These are phyloP conservation scores for Lepidopterella palustris DNA, from an alignment of 495 filamentous ascomycete genomes.

Conservation along the genomic window DNA sequence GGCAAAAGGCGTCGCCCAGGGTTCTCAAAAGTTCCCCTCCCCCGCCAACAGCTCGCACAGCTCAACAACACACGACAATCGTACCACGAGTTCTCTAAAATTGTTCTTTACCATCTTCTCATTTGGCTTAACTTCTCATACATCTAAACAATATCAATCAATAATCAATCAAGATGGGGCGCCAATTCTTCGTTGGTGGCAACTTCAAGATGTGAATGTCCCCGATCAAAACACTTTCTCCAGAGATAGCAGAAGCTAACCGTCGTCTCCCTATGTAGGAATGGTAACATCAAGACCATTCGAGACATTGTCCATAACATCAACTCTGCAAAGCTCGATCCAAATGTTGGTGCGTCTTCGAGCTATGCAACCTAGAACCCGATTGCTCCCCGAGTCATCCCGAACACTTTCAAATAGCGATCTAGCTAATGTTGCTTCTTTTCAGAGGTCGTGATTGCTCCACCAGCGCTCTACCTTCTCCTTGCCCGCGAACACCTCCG, in stretches of 20 bases:
- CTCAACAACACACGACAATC: constrained; percentile 1
- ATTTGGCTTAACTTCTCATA: neutral
- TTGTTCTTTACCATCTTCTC: neutral
- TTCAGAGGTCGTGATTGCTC: constrained; percentile 87
- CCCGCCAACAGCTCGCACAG: neutral
- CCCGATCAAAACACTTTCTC: constrained; percentile 7
- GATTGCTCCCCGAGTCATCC: neutral
- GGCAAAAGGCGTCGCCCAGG: no score
- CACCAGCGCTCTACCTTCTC: constrained; percentile 83
- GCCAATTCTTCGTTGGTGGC: constrained; percentile 97
- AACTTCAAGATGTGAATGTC: constrained; percentile 89
- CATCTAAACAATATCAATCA: neutral
- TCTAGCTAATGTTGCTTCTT: neutral
- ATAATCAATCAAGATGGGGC: constrained; percentile 55
- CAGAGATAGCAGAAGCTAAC: constrained; percentile 14
- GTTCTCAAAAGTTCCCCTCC: neutral
- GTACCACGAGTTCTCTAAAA: neutral
- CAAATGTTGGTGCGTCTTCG: constrained; percentile 53
- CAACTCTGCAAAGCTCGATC: constrained; percentile 68
- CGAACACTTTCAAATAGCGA: neutral
- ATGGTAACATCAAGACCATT: constrained; percentile 81
- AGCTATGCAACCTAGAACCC: constrained; percentile 29
- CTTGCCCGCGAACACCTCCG: constrained; percentile 68
- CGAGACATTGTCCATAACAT: constrained; percentile 81
- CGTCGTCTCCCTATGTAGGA: constrained; percentile 49